Evolutionary conservation across 2,329 filamentous ascomycete species (phyloP).

Genomic region (Diplodia sapinea): DNA sequence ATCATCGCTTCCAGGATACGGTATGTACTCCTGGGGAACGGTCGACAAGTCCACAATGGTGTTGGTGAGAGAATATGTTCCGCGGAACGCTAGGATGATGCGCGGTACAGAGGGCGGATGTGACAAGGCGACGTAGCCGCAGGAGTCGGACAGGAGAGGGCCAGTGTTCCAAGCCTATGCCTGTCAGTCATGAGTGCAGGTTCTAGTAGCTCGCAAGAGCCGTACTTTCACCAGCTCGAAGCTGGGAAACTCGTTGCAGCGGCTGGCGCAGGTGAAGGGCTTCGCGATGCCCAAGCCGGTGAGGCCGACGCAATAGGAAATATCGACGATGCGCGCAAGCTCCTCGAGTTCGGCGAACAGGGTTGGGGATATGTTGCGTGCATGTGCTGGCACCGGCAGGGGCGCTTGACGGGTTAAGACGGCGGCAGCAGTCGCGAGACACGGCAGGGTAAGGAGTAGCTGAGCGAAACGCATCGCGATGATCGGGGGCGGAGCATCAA

Average conservation of each 20-base stretch:
- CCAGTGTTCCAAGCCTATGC: constrained; percentile 85
- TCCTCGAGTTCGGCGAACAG: constrained; percentile 87
- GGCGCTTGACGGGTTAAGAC: constrained; percentile 32
- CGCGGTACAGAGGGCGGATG: constrained; percentile 64
- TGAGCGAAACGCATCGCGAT: constrained; percentile 28
- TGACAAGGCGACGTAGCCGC: constrained; percentile 91
- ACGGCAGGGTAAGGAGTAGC: constrained; percentile 19
- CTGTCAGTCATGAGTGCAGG: constrained; percentile 26
- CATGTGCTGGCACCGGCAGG: constrained; percentile 34
- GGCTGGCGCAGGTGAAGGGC: constrained; percentile 84
- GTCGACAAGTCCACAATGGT: constrained; percentile 90
- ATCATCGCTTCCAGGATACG: constrained; percentile 69
- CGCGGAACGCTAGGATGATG: constrained; percentile 88
- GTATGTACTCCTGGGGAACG: constrained; percentile 85
- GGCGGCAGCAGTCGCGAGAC: constrained; percentile 15
- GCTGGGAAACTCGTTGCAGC: constrained; percentile 80
- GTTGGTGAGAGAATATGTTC: constrained; percentile 92
- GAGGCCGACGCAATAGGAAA: constrained; percentile 88
- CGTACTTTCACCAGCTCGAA: constrained; percentile 72
- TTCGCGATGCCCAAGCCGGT: constrained; percentile 81
- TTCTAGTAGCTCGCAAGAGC: constrained; percentile 7
- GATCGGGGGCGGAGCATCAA: constrained; percentile 10
- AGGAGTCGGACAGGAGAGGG: constrained; percentile 82
- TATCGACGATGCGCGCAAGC: constrained; percentile 88
- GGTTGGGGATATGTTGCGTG: constrained; percentile 58